Evolutionary conservation across 495 filamentous ascomycete genomes (phyloP), one percentile per base, ranked within the genome.

Genomic region (Aspergillus nidulans): DNA sequence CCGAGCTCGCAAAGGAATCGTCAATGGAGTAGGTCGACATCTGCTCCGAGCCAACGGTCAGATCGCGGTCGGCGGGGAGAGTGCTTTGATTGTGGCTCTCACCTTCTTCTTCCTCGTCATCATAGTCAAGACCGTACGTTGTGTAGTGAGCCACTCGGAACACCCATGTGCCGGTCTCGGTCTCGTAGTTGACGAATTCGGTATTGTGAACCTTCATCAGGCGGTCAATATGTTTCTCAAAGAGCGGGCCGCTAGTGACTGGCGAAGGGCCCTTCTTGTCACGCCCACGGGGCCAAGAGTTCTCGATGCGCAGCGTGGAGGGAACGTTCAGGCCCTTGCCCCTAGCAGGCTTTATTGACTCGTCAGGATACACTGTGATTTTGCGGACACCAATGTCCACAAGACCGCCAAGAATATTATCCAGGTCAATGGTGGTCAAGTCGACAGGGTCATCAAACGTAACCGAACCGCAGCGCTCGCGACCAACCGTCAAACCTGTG

Each of bases 101-200:
- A 71, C 66, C 82, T 61, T 72, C 74, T 15, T 84, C 81, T 32
- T 90, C 88, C 42, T 90, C 86, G 23, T 89, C 88, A 40, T 92
- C 88, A 58, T 94, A 89, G 58, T 91, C 87, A 46, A 97, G 77
- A n/a, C 86, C 91, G 67, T 98, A 98, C 8, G 91, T 96, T 15
- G 91, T 96, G 70, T 91, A 98, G 70, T 98, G 94, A 55, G 90
- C 84, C 36, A 98, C 94, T 18, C 76, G 85, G 75, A 98, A 98
- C 6, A 81, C 80, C 94, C 94, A 98, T 21, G 87, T 81, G 49
- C 94, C 94, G 26, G 83, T 89, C 18, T 87, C 80, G 36, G 66
- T 73, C 38, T 92, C 80, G 68, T 96, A 98, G 55, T 78, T 75
- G 44, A 90, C 74, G 58, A 96, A 96, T 30, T 83, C 82, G 6